phyloP scores from a whole-genome alignment of 345 rosid species.

The Salix dunnii region DNA sequence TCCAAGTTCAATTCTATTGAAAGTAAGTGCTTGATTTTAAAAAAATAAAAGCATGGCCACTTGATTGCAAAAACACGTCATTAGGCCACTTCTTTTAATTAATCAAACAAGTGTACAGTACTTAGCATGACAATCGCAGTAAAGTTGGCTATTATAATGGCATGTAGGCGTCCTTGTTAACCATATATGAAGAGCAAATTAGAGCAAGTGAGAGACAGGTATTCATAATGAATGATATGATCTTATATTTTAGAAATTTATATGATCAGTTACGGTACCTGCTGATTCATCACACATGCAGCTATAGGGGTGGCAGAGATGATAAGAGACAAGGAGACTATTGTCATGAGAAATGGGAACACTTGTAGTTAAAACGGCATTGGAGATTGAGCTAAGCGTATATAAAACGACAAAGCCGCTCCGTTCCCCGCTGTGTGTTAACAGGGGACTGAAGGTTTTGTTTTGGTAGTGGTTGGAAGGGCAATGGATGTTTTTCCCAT shows the following conservation, averaged over 20 bases:
- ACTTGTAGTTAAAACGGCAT: conserved; percentile 24
- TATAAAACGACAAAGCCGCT: conserved; percentile 21
- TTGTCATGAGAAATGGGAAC: conserved; percentile 35
- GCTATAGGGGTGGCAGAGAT: background rate
- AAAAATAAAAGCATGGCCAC: no score
- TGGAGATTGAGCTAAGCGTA: conserved; percentile 18
- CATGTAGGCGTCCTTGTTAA: no score
- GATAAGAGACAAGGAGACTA: conserved; percentile 23
- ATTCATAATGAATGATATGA: no score
- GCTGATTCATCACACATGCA: conserved; percentile 2
- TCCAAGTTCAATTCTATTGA: no score
- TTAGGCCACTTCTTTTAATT: no score
- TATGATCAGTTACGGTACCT: background rate
- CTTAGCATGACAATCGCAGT: no score
- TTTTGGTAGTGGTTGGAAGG: conserved; percentile 62
- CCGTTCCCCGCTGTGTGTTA: conserved; percentile 22
- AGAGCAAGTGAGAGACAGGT: no score
- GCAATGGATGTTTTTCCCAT: conserved; percentile 42
- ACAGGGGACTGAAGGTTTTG: conserved; percentile 30
- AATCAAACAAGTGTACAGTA: no score
- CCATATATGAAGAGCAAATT: no score
- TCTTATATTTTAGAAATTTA: background rate
- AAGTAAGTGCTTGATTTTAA: no score
- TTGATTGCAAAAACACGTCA: no score
- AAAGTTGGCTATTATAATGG: no score